Evolutionary conservation across 129 eudicot species (phyloP).

Genomic region (Heracleum sosnowskyi): DNA sequence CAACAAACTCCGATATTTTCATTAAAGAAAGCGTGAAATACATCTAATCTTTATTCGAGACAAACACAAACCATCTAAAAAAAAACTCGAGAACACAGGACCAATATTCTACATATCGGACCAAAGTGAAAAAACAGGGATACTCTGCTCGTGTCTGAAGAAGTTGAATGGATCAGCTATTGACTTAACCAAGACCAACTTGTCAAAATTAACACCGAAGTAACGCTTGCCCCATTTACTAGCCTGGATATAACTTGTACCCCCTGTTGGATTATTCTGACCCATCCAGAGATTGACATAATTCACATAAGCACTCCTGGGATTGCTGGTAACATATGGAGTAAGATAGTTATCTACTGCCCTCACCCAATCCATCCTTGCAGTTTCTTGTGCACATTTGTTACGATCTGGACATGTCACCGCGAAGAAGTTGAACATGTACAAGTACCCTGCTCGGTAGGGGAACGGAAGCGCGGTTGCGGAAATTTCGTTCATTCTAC

Average conservation of each 20-base stretch:
- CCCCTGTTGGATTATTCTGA: slow-evolving; percentile 1
- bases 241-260: background rate
- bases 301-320: background rate
- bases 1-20: background rate
- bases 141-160: slow-evolving; percentile 1
- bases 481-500: background rate
- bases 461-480: background rate
- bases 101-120: background rate
- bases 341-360: background rate
- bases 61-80: background rate
- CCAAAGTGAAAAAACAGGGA: background rate
- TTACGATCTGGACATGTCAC: background rate
- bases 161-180: background rate
- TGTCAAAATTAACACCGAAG: background rate
- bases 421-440: background rate
- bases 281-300: background rate
- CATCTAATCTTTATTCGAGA: background rate
- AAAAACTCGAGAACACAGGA: background rate
- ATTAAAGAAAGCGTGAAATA: background rate
- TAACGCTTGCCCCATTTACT: background rate
- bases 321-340: background rate
- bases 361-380: background rate
- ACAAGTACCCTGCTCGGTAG: background rate
- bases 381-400: background rate
- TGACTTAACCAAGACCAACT: background rate